Evolutionary conservation across 2,329 filamentous ascomycete genomes (phyloP), one percentile per base, ranked within the genome.

Genomic region (Cercospora brassicicola): DNA sequence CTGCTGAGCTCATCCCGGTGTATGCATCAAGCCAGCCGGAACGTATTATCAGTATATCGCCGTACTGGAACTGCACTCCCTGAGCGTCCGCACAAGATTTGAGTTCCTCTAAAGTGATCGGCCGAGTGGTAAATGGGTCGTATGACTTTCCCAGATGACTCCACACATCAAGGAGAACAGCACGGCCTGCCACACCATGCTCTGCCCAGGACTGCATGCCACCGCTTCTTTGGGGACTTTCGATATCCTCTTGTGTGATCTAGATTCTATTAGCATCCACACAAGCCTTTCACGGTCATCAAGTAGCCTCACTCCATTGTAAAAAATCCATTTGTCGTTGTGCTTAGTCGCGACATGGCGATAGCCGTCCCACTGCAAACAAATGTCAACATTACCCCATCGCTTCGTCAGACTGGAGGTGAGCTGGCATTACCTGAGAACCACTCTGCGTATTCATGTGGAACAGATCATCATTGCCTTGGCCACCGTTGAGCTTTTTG

Each of bases 11-110:
- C 55, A 31, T 57, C 4, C 15, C 28, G 7, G 15, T 15, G n/a
- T 31, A 57, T 20, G 55, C 55, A 57, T 31, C 55, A 15, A 57
- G 28, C 28, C 28, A 57, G 8, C 55, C 55, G 23, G 55, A 65
- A 13, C 69, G 65, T 5, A 71, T 20, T 53, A 71, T 59, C 36
- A 71, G 60, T 30, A 71, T 68, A 42, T 71, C 69, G 18, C 69
- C 69, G 10, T 45, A 56, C 48, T 67, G 66, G 67, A 70, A 67
- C 20, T 55, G 55, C 61, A 68, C 66, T 53, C 61, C 66, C 30
- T 66, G 61, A 20, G 55, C 55, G 2, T 33, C 26, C 28, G 28
- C 55, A 18, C 55, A 57, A 11, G 55, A 31, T 26, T 36, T 57
- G 28, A 57, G 55, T 31, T 57, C 55, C 5, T 53, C 48, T 26